Evolutionary conservation across 2,329 filamentous ascomycete genomes (phyloP).

Genomic region (Teratosphaeria destructans): DNA sequence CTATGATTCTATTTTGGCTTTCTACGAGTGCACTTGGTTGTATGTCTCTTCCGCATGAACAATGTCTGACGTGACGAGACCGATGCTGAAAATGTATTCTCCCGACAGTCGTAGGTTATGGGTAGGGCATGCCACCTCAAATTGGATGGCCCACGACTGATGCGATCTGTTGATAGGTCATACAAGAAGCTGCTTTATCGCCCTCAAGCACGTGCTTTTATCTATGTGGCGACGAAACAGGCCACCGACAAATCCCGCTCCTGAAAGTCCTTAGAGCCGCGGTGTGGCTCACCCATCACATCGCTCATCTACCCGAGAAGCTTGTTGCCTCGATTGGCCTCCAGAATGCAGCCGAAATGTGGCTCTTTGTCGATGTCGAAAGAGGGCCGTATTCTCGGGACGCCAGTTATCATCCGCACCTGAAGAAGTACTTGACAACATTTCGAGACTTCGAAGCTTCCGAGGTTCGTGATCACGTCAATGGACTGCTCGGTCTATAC

Average conservation of each 20-base stretch:
- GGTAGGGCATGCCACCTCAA: not conserved
- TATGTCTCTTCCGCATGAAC: not conserved
- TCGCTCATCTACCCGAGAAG: not conserved
- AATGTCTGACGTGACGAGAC: too few species aligned
- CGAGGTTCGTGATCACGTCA: not conserved
- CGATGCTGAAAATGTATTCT: not conserved
- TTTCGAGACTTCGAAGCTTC: not conserved
- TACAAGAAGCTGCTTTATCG: not conserved
- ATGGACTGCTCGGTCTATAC: not conserved
- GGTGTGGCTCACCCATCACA: not conserved
- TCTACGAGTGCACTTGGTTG: not conserved
- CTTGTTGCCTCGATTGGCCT: not conserved
- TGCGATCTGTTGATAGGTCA: not conserved
- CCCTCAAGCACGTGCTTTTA: not conserved
- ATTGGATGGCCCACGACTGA: not conserved
- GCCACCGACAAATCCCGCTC: not conserved
- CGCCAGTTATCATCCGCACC: not conserved
- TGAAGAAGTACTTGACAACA: too few species aligned
- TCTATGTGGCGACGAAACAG: not conserved
- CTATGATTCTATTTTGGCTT: not conserved
- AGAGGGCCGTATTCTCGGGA: not conserved
- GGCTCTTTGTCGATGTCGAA: not conserved
- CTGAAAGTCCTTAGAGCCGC: not conserved
- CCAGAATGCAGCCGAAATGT: not conserved
- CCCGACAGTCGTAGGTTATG: not conserved